phyloP scores from a whole-genome alignment of 2,329 filamentous ascomycete species.

The Aspergillus transmontanensis region DNA sequence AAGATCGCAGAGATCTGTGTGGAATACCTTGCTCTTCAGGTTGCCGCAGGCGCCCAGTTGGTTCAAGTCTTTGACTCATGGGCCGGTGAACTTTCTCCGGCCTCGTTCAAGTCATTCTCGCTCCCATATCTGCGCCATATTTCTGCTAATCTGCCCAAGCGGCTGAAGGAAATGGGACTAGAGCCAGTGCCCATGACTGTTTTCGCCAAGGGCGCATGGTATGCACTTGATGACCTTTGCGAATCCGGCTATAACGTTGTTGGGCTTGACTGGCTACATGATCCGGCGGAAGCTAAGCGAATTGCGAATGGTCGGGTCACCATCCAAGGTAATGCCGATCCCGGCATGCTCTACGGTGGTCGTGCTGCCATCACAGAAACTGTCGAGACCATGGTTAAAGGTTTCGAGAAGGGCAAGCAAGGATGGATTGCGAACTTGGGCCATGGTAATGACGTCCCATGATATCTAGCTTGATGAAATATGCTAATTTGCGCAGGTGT shows the following conservation, averaged over 20 bases:
- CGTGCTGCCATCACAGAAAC: conserved; percentile 77
- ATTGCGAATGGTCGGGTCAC: conserved; percentile 77
- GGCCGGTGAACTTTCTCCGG: conserved; percentile 89
- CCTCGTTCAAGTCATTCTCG: conserved; percentile 80
- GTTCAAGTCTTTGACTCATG: conserved; percentile 98
- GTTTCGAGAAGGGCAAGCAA: conserved; percentile 80
- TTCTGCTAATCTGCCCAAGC: conserved; percentile 73
- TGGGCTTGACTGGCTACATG: conserved; percentile 92
- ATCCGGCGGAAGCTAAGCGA: conserved; percentile 79
- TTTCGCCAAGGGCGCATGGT: conserved; percentile 97
- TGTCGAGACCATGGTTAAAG: conserved; percentile 83
- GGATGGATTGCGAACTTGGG: conserved; percentile 98
- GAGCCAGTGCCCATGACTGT: conserved; percentile 93
- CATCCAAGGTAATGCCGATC: conserved; percentile 94
- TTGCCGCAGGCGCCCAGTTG: conserved; percentile 90
- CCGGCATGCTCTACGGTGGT: conserved; percentile 86
- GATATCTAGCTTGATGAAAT: conserved; percentile 12
- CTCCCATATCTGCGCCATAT: conserved; percentile 87
- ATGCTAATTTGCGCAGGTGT: conserved; percentile 63
- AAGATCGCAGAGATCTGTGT: conserved; percentile 96
- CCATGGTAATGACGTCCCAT: conserved; percentile 65
- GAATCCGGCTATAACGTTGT: conserved; percentile 90
- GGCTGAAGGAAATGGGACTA: conserved; percentile 71
- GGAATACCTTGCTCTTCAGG: conserved; percentile 89
- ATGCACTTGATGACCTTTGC: conserved; percentile 85